Base-by-base conservation (phyloP, 208 protist genomes). In the Crithidia thermophila region DNA sequence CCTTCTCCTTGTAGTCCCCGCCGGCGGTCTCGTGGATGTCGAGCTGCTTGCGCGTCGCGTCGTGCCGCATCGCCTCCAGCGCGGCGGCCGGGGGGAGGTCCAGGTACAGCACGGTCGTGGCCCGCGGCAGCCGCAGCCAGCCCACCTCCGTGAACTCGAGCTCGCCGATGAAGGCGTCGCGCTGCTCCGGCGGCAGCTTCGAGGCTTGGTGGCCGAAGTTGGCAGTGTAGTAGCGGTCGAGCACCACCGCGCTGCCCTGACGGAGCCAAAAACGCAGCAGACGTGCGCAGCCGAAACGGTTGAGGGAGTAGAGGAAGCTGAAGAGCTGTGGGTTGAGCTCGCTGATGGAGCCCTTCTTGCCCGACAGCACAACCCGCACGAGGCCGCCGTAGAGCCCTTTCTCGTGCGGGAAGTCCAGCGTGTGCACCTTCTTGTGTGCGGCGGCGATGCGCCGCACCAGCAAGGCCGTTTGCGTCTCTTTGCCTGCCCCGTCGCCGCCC, bases 191-290 rank as follows among this genome's bases (percentile, higher is more conserved):
- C 20, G 81, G 69, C 31, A 96, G 69, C 66, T 98, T 98, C 25
- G 83, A 88, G 23, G 81, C 89, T 56, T 98, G 94, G 68, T 98
- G 89, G 8, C 94, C 94, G 45, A 89, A 98, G 63, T 96, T 97
- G 21, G 92, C 81, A 4, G 92, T 94, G 60, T 94, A 93, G 69
- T 96, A 98, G 18, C 94, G 79, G 72, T 98, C 94, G 8, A 96
- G 75, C 59, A 97, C 64, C 30, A 96, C 84, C 23, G 68, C 75
- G 33, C 45, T 66, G 14, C 92, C 90, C n/a, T 74, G 79, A 5
- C 42, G 43, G 45, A 88, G 50, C 89, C 90, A 95, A 39, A 78
- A 84, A 7, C 53, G 62, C 59, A 98, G 74, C 46, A 87, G 58
- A 0, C 85, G 79, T 21, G 78, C 55, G 40, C 81, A 84, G n/a